Evolutionary conservation across 2,329 filamentous ascomycete genomes (phyloP).

Genomic region (Nannizziopsis arthrosporioides): DNA sequence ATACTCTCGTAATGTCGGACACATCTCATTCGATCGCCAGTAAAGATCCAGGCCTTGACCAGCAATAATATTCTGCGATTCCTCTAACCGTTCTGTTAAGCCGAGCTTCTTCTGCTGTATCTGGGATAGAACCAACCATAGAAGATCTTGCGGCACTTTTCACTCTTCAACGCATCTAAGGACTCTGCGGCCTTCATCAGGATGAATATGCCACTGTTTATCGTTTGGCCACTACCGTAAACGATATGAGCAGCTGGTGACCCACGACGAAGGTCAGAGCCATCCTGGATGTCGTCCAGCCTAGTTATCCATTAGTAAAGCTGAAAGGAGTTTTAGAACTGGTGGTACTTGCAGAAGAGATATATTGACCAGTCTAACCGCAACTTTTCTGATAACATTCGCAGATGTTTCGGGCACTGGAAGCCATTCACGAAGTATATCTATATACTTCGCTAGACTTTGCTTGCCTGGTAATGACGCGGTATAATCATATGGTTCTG

Average conservation of each 20-base stretch:
- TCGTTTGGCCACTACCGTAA: slow-evolving; percentile 41
- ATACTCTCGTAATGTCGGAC: slow-evolving; percentile 39
- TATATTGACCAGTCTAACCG: slow-evolving; percentile 4
- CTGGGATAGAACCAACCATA: slow-evolving; percentile 26
- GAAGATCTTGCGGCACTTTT: slow-evolving; percentile 2
- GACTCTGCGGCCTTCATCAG: background rate
- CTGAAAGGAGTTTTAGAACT: background rate
- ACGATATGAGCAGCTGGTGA: slow-evolving; percentile 39
- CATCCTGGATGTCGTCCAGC: slow-evolving; percentile 12
- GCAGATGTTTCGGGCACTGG: background rate
- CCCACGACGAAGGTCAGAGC: slow-evolving; percentile 33
- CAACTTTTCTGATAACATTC: background rate
- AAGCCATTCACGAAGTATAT: background rate
- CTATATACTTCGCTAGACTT: background rate
- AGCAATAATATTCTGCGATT: slow-evolving; percentile 37
- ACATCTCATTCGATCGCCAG: slow-evolving; percentile 37
- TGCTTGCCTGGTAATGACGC: background rate
- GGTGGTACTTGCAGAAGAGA: slow-evolving; percentile 7
- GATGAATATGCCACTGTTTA: slow-evolving; percentile 40
- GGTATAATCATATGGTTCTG: slow-evolving; percentile 1
- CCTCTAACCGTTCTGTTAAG: slow-evolving; percentile 28
- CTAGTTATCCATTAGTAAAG: background rate
- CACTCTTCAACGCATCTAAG: background rate
- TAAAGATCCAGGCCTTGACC: slow-evolving; percentile 41
- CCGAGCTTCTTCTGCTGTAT: slow-evolving; percentile 34